Evolutionary conservation across 2,329 filamentous ascomycete genomes (phyloP).

Genomic region (Cadophora sp.): DNA sequence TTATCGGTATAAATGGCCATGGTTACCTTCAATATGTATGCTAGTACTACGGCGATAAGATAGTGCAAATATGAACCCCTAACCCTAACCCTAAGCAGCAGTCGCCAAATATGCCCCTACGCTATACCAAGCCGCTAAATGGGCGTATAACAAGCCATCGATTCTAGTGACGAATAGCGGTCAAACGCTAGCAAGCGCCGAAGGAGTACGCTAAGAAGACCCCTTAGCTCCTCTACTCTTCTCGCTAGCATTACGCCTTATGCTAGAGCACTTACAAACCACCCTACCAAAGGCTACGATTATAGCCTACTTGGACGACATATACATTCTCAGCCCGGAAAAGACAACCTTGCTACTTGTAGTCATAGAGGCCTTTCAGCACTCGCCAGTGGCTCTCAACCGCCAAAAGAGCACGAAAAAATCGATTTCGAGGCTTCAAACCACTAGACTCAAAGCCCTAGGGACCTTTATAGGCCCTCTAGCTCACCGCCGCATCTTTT

Average conservation of each 20-base stretch:
- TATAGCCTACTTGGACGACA: background rate
- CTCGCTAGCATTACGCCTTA: background rate
- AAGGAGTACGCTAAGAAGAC: background rate
- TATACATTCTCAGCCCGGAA: background rate
- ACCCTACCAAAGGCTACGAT: background rate
- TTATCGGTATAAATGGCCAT: too few relatives aligned
- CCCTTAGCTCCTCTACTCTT: background rate
- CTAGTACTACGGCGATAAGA: too few relatives aligned
- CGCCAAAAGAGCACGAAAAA: background rate
- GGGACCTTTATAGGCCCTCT: background rate
- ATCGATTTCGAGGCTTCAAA: background rate
- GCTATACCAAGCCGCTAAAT: background rate
- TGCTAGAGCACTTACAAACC: slow-evolving; percentile 1
- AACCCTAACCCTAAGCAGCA: too few relatives aligned
- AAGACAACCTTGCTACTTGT: background rate
- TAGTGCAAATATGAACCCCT: too few relatives aligned
- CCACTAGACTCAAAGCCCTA: background rate
- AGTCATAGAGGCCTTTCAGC: background rate
- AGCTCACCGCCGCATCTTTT: background rate
- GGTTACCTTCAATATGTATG: too few relatives aligned
- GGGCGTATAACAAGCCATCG: background rate
- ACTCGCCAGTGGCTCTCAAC: background rate
- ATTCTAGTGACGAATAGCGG: too few relatives aligned
- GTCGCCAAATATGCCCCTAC: background rate
- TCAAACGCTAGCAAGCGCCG: background rate